Evolutionary conservation across 2,329 filamentous ascomycete species (phyloP), one percentile per base, ranked within the genome.

Genomic region (Rachicladosporium sp.): DNA sequence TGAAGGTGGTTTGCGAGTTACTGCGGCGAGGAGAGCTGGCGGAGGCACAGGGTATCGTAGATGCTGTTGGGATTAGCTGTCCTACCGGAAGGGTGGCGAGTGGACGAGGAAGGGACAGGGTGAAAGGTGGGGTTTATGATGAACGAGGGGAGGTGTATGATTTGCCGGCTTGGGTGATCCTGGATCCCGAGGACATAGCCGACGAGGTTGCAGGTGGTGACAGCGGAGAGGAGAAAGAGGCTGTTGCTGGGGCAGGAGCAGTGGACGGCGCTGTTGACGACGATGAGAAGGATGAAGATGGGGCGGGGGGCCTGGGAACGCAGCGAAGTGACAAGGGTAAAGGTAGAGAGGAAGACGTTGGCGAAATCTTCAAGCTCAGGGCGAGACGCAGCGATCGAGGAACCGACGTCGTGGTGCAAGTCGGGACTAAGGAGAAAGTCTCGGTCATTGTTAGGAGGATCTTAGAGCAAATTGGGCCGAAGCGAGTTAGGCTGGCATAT

Each of bases 31-130:
- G 64, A 1, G 56, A 65, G 27, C 48, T 68, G 30, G 56, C 54
- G 29, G 60, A 63, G 35, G 88, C 88, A 5, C 87, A 95, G 64
- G 75, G 73, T 40, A 81, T 95, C 41, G 64, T 95, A 4, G 76
- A 81, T 53, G 87, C 87, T 1, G 80, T 78, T 6, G 86, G 80
- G 7, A 56, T 64, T 40, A 68, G 60, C 1, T 66, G 63, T 50
- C 66, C 66, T 10, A 62, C 50, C 31, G 66, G 67, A 2, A 43
- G 46, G 41, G 43, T 60, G 8, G 53, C 46, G 27, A 47, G 44
- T 19, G 42, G 43, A n/a, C 37, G 43, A 19, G 47, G 44, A 21
- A 42, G 40, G 35, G 43, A 47, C 33, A 37, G 49, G 36, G 42
- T 48, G 38, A 50, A 49, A n/a, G 52, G 53, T 9, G 60, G 64